phyloP scores from a whole-genome alignment of 306 rosid species.

The Lablab purpureus region DNA sequence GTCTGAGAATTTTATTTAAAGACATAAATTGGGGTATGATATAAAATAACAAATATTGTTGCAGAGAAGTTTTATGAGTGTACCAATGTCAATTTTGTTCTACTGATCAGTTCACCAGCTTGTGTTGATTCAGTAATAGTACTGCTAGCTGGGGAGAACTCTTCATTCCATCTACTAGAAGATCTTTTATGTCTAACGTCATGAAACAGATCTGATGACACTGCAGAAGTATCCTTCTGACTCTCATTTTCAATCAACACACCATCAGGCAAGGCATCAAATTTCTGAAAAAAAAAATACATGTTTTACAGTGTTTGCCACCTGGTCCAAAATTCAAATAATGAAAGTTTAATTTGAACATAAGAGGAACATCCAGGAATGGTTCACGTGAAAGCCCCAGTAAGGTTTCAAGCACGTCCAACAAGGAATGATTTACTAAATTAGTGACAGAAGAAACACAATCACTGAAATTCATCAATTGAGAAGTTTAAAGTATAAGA shows the following conservation, averaged over 20 bases:
- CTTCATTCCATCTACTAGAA: conserved; percentile 87
- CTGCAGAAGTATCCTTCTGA: conserved; percentile 67
- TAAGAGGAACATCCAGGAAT: conserved; percentile 14
- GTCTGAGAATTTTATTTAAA: not conserved
- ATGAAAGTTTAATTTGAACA: conserved; percentile 12
- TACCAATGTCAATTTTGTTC: conserved; percentile 64
- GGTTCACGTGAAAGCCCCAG: not conserved
- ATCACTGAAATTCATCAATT: not conserved
- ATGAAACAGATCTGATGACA: conserved; percentile 59
- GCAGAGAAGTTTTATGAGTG: conserved; percentile 19
- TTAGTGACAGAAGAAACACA: conserved; percentile 19
- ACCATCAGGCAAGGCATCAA: conserved; percentile 63
- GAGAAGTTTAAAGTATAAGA: conserved; percentile 3
- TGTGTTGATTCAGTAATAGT: conserved; percentile 82
- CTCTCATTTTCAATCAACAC: conserved; percentile 66
- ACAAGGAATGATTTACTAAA: conserved; percentile 28
- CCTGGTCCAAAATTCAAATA: not conserved
- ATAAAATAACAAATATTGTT: conserved; percentile 23
- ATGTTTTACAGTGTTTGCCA: conserved; percentile 25
- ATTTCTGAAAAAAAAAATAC: conserved; percentile 58
- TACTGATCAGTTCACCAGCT: conserved; percentile 82
- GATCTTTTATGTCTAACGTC: conserved; percentile 84
- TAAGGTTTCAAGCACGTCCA: conserved; percentile 3
- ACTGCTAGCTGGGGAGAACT: conserved; percentile 79
- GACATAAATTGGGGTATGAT: not conserved